Conservation (phyloP, 2,329 filamentous ascomycete genomes). For the Sphaerulina vaccinii region DNA sequence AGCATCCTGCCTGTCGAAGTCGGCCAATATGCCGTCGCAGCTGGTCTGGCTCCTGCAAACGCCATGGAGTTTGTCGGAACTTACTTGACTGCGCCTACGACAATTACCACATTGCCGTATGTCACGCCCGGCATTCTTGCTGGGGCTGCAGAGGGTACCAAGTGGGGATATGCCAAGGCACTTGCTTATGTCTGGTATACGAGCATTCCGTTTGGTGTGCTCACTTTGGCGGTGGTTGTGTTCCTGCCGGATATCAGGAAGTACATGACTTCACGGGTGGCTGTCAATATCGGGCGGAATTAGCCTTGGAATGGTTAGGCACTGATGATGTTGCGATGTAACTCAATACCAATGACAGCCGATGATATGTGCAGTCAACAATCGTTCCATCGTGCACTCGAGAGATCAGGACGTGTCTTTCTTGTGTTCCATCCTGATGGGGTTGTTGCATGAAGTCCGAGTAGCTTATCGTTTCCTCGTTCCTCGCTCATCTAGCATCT, state of each 20-base stretch:
- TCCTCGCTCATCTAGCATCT: too few species aligned
- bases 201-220: constrained; percentile 18
- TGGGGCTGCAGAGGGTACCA: constrained; percentile 12
- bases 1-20: constrained; percentile 52
- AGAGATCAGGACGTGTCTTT: too few species aligned
- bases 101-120: constrained; percentile 4
- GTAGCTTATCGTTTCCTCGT: too few species aligned
- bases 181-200: constrained; percentile 24
- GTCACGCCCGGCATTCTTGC: constrained; percentile 15
- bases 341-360: too few species aligned
- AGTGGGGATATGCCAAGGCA: constrained; percentile 15
- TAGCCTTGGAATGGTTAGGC: too few species aligned
- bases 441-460: too few species aligned
- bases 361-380: too few species aligned
- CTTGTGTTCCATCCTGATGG: too few species aligned
- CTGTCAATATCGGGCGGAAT: constrained; percentile 2
- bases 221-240: neutral
- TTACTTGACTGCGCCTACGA: constrained; percentile 13
- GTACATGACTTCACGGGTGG: constrained; percentile 6
- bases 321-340: too few species aligned
- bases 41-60: constrained; percentile 14
- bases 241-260: constrained; percentile 7
- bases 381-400: too few species aligned
- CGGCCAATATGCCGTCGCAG: constrained; percentile 42
- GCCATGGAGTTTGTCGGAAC: constrained; percentile 13